Base-by-base conservation (phyloP, 768 basidiomycete species). In the Amanita thiersii region DNA sequence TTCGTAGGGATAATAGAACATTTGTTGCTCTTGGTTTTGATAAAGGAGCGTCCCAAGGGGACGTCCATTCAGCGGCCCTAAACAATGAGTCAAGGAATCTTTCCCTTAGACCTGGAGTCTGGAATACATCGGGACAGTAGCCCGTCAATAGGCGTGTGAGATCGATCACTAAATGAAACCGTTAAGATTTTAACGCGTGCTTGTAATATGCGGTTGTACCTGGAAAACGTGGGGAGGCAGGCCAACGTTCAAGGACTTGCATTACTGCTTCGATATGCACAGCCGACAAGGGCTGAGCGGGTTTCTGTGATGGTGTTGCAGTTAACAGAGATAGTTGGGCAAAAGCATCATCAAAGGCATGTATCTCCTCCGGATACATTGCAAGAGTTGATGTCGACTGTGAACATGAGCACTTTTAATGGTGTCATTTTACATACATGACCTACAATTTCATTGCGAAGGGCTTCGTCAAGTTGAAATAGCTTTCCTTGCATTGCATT, bases 1-100 rank as follows among this genome's bases (percentile, higher is more conserved):
- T 82, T 24, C 93, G 74, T 37, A 96, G 64, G 1, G 85, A 67
- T 18, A 99, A 69, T 46, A 94, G 66, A 1, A 81, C 70, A 54
- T 97, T 97, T 12, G 83, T 94, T 56, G 96, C 92, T 43, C 81
- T 68, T 5, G 77, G 58, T 60, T 90, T 96, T 3, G 68, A 58
- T 25, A 83, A 56, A 0, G 81, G 69, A n/a, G 59, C 56, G 20
- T 65, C 52, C 73, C 78, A 78, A 1, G 75, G 66, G 21, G 65
- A 39, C 56, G 47, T 55, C 81, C 84, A 87, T 37, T 83, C 81
- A 2, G 81, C 73, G 10, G 79, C 84, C 40, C 63, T 65, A 58
- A 90, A 77, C 8, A 93, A 57, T 1, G 73, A 63, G 14, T 75
- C 67, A 15, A 85, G 69, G 56, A 85, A 79, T 14, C 58, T 60